Evolutionary conservation across 495 filamentous ascomycete genomes (phyloP).

Genomic region (Lepraria neglecta): DNA sequence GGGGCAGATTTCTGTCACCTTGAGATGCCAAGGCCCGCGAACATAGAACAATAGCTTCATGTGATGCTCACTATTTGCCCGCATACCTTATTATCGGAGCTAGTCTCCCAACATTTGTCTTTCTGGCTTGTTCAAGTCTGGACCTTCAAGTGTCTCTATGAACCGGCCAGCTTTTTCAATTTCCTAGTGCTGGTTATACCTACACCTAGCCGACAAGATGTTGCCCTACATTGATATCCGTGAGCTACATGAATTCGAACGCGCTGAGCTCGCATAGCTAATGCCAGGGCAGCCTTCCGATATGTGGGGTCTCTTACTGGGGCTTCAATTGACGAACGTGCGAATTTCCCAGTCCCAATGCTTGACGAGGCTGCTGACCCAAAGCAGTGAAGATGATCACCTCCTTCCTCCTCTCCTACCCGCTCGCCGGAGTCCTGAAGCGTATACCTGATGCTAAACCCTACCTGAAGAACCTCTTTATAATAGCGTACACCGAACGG

Average conservation of each 20-base stretch:
- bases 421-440: constrained; percentile 82
- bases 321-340: constrained; percentile 82
- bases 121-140: not conserved
- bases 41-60: not conserved
- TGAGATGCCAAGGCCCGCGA: constrained; percentile 9
- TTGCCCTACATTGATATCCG: constrained; percentile 79
- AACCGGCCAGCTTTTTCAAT: not conserved
- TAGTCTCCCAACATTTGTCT: not conserved
- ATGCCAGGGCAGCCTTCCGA: constrained; percentile 59
- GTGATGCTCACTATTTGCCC: not conserved
- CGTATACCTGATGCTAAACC: constrained; percentile 81
- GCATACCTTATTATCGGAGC: not conserved
- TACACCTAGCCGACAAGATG: constrained; percentile 46
- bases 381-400: constrained; percentile 81
- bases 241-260: constrained; percentile 38
- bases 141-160: not conserved
- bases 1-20: too few relatives aligned
- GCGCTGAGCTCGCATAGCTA: constrained; percentile 24
- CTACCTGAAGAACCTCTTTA: constrained; percentile 84
- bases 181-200: not conserved
- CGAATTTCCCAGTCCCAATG: constrained; percentile 25
- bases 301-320: constrained; percentile 60
- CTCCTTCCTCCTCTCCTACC: constrained; percentile 89
- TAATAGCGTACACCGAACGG: constrained; percentile 53
- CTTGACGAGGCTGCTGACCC: constrained; percentile 16